These are phyloP conservation scores for Cordia subcordata DNA, from an alignment of 257 asterid species.

Conservation along the genomic window DNA sequence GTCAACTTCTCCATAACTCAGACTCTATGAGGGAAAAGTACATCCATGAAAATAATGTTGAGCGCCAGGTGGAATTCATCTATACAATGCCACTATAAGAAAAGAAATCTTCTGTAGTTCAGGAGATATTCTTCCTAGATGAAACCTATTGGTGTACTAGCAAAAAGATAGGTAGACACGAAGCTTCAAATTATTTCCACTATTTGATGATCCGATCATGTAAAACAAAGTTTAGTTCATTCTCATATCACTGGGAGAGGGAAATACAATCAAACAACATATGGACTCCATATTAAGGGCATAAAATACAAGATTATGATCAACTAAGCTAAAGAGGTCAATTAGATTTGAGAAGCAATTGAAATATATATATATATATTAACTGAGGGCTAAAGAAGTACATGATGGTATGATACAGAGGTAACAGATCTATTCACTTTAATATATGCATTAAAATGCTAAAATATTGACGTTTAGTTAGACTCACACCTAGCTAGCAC, in stretches of 20 bases:
- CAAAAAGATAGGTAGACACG: not conserved
- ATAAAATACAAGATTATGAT: not conserved
- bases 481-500: conserved; percentile 37
- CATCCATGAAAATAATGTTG: too few relatives aligned
- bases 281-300: too few relatives aligned
- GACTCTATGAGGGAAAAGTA: not conserved
- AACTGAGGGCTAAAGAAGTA: conserved; percentile 15
- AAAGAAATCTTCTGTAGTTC: not conserved
- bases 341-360: conserved; percentile 16
- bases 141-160: not conserved
- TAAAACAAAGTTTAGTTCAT: too few relatives aligned
- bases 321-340: conserved; percentile 9
- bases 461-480: conserved; percentile 21
- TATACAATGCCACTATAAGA: not conserved
- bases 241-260: not conserved
- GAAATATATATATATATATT: conserved; percentile 13
- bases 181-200: not conserved
- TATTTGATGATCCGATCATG: not conserved
- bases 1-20: not conserved
- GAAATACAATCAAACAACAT: not conserved
- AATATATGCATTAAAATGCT: conserved; percentile 30
- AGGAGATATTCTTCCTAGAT: not conserved
- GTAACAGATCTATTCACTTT: conserved; percentile 30
- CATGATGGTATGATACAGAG: conserved; percentile 36
- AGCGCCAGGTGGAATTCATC: not conserved